A percentile compares a stretch with the other conserved stretches of the same genome.
phyloP scores from a whole-genome alignment of 805 yeast species.

The Dipodascus geniculatus region DNA sequence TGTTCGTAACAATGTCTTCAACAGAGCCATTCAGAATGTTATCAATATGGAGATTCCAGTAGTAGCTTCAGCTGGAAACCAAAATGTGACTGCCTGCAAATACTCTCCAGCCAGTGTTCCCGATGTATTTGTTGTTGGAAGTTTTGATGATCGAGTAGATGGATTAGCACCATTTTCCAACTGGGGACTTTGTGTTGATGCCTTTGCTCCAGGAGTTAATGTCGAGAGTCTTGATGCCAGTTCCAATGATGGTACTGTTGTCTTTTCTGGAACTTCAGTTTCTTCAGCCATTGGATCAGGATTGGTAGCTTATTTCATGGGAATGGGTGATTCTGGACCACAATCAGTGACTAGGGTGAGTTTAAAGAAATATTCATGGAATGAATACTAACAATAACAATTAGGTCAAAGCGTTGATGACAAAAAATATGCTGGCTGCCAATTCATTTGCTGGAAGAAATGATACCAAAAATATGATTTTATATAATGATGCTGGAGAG shows the following conservation, averaged over 20 bases:
- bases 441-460: conserved; percentile 16
- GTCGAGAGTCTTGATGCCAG: conserved; percentile 39
- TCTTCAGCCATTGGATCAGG: conserved; percentile 94
- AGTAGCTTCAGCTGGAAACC: conserved; percentile 46
- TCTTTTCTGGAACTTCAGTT: conserved; percentile 72
- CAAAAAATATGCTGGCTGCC: conserved; percentile 9
- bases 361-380: neutral
- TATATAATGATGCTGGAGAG: conserved; percentile 19
- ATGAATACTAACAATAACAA: neutral
- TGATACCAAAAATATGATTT: conserved; percentile 16
- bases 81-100: conserved; percentile 63
- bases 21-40: conserved; percentile 18
- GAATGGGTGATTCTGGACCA: conserved; percentile 17
- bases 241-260: conserved; percentile 7
- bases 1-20: conserved; percentile 16
- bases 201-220: conserved; percentile 80
- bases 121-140: conserved; percentile 73
- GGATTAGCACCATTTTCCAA: conserved; percentile 70
- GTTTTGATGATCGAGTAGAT: conserved; percentile 67
- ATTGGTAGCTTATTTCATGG: conserved; percentile 62
- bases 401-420: conserved; percentile 9
- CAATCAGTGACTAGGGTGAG: conserved; percentile 13
- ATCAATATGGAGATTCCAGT: conserved; percentile 18
- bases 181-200: conserved; percentile 86
- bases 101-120: conserved; percentile 80